Conservation (phyloP, 768 basidiomycete genomes). For the Xanthoconium purpureum region DNA sequence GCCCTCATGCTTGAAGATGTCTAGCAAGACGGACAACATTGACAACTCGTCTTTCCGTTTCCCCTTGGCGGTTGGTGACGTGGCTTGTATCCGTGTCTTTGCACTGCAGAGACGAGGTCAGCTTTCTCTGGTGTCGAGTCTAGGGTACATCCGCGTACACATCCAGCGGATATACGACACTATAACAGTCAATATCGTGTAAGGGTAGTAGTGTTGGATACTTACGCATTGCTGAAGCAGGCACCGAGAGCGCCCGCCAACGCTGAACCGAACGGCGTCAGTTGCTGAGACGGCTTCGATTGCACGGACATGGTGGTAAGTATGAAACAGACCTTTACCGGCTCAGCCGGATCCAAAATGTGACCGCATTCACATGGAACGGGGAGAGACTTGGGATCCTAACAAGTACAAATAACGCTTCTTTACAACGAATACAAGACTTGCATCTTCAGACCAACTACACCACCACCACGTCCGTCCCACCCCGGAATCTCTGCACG, state of each 20-base stretch:
- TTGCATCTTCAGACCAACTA: conserved; percentile 54
- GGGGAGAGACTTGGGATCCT: conserved; percentile 11
- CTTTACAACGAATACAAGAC: conserved; percentile 26
- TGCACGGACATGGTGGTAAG: conserved; percentile 35
- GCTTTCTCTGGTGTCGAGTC: neutral
- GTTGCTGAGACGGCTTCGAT: conserved; percentile 48
- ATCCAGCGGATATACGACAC: conserved; percentile 92
- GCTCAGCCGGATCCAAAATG: neutral
- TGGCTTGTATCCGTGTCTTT: conserved; percentile 93
- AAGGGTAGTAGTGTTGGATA: conserved; percentile 17
- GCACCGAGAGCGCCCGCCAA: conserved; percentile 91
- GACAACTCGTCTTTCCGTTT: conserved; percentile 50
- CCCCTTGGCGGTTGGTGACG: conserved; percentile 51
- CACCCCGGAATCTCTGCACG: conserved; percentile 63
- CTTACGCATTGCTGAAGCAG: conserved; percentile 91
- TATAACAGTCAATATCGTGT: conserved; percentile 29
- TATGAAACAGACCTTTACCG: neutral
- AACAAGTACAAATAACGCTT: conserved; percentile 19
- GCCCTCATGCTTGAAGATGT: conserved; percentile 80
- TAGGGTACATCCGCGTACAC: conserved; percentile 53
- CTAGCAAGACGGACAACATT: conserved; percentile 61
- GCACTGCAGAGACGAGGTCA: conserved; percentile 48
- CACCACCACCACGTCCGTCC: conserved; percentile 69
- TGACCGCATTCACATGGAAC: conserved; percentile 1
- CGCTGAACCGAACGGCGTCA: conserved; percentile 87